Evolutionary conservation across 352 stramenopile species (phyloP), one percentile per base, ranked within the genome.

Genomic region (Phytophthora sojae): DNA sequence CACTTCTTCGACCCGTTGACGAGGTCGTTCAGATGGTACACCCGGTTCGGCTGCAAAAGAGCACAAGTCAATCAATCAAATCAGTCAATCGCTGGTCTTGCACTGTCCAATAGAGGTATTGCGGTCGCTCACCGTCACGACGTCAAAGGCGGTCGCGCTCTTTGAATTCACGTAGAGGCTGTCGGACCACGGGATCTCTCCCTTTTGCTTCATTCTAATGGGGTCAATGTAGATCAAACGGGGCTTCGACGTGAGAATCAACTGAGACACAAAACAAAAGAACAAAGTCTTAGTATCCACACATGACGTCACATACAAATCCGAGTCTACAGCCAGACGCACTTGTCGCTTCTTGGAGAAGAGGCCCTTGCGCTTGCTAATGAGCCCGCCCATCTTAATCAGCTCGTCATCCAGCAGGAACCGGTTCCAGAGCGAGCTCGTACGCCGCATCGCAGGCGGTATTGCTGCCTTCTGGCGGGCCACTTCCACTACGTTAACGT

Each of bases 191-290:
- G 89, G 89, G 47, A 96, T 95, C 67, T 95, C 89, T 62, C 89
- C 88, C 73, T 96, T 95, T 77, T 96, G 89, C 77, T 90, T 90
- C 89, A 95, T 96, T 82, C 89, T 89, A 79, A 95, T 95, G 53
- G 89, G 81, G 61, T 96, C 89, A 70, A 96, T 96, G 86, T 96
- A 96, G 70, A 96, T 96, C 76, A 96, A 73, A 42, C 89, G 88
- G 35, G 89, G 89, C 72, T 88, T 91, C 0, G 89, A 95, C 29
- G 89, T 96, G 58, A 96, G 69, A 62, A 96, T 93, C 57, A 96
- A 74, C 77, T 93, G 58, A 47, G 17, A 8, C 5, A 47, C 39
- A 47, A 3, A 47, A 19, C 9, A 47, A 6, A n/a, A 47, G 5
- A 47, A 47, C 39, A 47, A 47, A 21, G 4, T 2, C 14, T 47